These are phyloP conservation scores for Pestalotiopsis sp. DNA, from an alignment of 2,329 filamentous ascomycete species.

Conservation along the genomic window DNA sequence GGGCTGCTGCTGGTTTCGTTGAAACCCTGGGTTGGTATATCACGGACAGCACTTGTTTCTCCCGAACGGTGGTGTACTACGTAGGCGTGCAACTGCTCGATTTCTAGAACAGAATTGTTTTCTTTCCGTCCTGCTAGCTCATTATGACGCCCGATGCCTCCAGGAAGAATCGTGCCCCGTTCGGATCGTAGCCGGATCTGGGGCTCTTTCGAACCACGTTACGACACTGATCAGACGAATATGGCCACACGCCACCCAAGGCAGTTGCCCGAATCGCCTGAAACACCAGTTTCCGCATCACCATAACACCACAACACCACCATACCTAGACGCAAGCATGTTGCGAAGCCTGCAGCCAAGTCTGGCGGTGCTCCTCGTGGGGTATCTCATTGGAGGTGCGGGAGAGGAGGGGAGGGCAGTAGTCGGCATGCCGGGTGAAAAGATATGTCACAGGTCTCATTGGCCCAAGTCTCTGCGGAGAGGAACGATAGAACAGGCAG, in stretches of 20 bases:
- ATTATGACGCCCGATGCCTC: background rate
- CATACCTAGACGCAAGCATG: background rate
- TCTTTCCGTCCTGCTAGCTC: background rate
- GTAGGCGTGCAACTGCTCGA: background rate
- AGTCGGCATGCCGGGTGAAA: background rate
- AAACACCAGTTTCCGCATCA: conserved; percentile 9
- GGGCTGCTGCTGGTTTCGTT: background rate
- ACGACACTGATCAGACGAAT: conserved; percentile 3
- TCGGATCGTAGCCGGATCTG: conserved; percentile 2
- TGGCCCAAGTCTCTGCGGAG: background rate
- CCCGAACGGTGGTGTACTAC: background rate
- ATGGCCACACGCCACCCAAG: background rate
- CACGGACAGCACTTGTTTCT: conserved; percentile 3
- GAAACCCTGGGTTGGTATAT: background rate
- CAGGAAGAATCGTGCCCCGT: background rate
- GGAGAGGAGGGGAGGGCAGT: background rate
- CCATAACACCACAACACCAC: background rate
- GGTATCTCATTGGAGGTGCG: background rate
- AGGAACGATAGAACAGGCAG: background rate
- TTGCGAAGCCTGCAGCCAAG: conserved; percentile 7
- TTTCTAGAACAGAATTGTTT: background rate
- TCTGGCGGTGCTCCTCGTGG: background rate
- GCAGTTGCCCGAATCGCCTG: conserved; percentile 1
- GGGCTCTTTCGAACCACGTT: background rate
- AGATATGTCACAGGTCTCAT: background rate